A percentile compares a stretch with the other conserved stretches of the same genome.
Evolutionary conservation across 768 basidiomycete genomes (phyloP).

Genomic region (Auriculariales sp.): DNA sequence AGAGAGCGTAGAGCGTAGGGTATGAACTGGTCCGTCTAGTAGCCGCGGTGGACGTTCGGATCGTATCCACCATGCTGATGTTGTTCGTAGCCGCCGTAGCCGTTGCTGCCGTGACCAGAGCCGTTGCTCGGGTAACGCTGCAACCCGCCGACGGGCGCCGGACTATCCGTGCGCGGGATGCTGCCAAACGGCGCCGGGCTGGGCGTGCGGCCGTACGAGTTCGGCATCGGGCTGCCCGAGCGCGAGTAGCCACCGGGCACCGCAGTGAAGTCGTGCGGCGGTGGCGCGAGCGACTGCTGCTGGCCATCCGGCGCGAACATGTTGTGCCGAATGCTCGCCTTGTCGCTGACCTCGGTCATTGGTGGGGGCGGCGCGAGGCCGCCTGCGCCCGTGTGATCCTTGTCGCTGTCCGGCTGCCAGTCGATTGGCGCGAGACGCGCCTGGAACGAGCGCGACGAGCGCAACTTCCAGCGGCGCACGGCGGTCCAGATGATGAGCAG

Average conservation of each 20-base stretch:
- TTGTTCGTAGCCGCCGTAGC: not conserved
- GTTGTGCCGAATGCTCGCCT: not conserved
- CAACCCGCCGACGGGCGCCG: too few relatives aligned
- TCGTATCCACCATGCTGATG: too few relatives aligned
- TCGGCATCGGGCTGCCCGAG: not conserved
- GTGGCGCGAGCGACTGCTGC: slow-evolving; percentile 24
- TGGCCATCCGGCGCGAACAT: slow-evolving; percentile 17
- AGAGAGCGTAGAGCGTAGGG: too few relatives aligned
- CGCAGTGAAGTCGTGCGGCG: slow-evolving; percentile 68
- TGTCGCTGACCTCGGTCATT: not conserved
- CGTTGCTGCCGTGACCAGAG: not conserved
- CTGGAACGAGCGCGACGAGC: slow-evolving; percentile 65
- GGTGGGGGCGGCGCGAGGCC: slow-evolving; percentile 40
- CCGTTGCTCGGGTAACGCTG: not conserved
- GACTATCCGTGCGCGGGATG: too few relatives aligned
- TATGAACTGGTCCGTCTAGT: too few relatives aligned
- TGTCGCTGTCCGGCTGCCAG: slow-evolving; percentile 55
- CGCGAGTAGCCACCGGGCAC: slow-evolving; percentile 56
- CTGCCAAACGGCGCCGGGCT: not conserved
- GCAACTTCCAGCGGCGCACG: slow-evolving; percentile 87
- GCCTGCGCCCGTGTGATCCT: slow-evolving; percentile 25
- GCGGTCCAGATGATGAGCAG: slow-evolving; percentile 71
- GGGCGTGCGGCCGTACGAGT: not conserved
- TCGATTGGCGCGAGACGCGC: slow-evolving; percentile 78
- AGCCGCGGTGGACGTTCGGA: too few relatives aligned